Evolutionary conservation across 495 filamentous ascomycete genomes (phyloP).

Genomic region (Evansstolkia leycettana): DNA sequence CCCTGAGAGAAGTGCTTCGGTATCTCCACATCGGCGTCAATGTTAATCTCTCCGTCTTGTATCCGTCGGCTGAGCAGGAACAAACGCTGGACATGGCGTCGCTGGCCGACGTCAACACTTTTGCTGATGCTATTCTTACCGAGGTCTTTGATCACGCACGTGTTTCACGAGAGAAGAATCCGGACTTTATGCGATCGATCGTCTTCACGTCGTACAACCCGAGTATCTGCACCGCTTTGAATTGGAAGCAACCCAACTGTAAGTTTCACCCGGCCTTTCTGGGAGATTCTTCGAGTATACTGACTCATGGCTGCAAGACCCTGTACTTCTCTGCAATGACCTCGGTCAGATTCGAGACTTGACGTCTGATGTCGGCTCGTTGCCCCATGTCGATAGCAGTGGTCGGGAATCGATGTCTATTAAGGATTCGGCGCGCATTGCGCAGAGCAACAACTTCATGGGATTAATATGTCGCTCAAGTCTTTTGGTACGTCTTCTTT

Average conservation of each 20-base stretch:
- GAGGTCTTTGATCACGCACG: constrained; percentile 89
- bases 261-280: constrained; percentile 12
- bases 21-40: constrained; percentile 66
- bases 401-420: constrained; percentile 67
- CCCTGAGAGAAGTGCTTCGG: constrained; percentile 59
- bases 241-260: constrained; percentile 99
- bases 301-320: constrained; percentile 40
- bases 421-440: constrained; percentile 88
- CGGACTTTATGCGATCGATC: constrained; percentile 64
- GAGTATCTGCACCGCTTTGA: constrained; percentile 80
- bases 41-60: constrained; percentile 76
- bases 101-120: constrained; percentile 72
- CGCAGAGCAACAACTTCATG: constrained; percentile 96
- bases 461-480: constrained; percentile 80
- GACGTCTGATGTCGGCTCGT: constrained; percentile 28
- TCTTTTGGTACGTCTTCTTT: constrained; percentile 53
- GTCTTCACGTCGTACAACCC: constrained; percentile 88
- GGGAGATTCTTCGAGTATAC: neutral
- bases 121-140: constrained; percentile 68
- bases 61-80: constrained; percentile 65
- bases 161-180: constrained; percentile 51
- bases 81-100: constrained; percentile 51
- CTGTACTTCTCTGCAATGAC: constrained; percentile 89
- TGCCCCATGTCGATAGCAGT: constrained; percentile 43
- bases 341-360: constrained; percentile 47